Base-by-base conservation (phyloP, 768 basidiomycete genomes). In the Mycena vitilis region DNA sequence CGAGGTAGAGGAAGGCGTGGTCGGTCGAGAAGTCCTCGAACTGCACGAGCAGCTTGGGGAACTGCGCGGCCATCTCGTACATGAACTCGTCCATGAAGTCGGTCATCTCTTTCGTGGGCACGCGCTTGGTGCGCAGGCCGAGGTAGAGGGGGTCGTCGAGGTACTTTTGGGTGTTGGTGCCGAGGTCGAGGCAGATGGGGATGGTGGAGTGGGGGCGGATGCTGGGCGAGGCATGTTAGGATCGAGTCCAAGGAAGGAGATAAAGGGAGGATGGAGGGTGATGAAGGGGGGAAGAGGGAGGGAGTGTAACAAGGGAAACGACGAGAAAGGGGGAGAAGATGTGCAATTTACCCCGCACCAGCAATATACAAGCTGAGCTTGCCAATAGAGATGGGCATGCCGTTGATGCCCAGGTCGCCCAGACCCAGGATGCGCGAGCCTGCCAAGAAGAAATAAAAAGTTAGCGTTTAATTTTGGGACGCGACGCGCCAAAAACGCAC, bases 1-100 rank as follows among this genome's bases (percentile, higher is more conserved):
- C 61, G 37, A 97, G 89, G 79, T 94, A 96, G 60, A 86, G 81
- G 83, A 98, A 98, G 0, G 96, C 96, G 69, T 95, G 91, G 69
- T 97, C 92, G 3, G 94, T 95, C 38, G 94, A 91, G 81, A 96
- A 98, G 82, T 98, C 95, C 89, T 94, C 94, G 71, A 95, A 95
- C 79, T 96, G 95, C 68, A 96, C 84, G 75, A 96, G 84, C 57
- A 94, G 84, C 72, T 92, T 90, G 0, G 95, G 95, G 85, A 91
- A 96, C 13, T 86, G 83, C 47, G 76, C 76, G 20, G 85, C 80
- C 85, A 96, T 93, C 78, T 93, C 94, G 47, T 83, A 76, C 93
- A 98, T 95, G 81, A 98, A 96, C 77, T 95, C 92, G 75, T 96
- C 94, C 91, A 98, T 94, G 79, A 97, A 95, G 53, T 85, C 91